Percentiles rank a stretch among this genome's conserved stretches.
phyloP scores from a whole-genome alignment of 495 filamentous ascomycete genomes.

The Pseudomonodictys pantanalensis region DNA sequence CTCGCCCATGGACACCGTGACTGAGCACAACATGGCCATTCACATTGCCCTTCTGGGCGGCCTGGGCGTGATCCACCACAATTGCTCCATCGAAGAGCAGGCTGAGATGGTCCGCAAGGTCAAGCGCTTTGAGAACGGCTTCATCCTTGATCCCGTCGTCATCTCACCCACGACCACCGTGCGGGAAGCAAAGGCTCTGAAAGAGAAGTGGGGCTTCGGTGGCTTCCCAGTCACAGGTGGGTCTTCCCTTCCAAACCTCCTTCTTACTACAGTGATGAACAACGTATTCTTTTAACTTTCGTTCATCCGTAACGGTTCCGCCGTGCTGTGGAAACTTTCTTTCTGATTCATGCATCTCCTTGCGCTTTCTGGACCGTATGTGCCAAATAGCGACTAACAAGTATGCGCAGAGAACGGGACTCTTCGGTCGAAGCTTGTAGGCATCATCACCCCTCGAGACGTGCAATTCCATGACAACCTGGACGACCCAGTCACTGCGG shows the following conservation, averaged over 20 bases:
- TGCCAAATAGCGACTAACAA: slow-evolving; percentile 29
- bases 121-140: slow-evolving; percentile 98
- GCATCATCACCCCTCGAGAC: slow-evolving; percentile 96
- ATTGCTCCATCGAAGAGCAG: slow-evolving; percentile 91
- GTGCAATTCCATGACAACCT: slow-evolving; percentile 84
- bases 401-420: slow-evolving; percentile 72
- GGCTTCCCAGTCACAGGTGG: slow-evolving; percentile 98
- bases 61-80: slow-evolving; percentile 97
- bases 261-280: slow-evolving; percentile 58
- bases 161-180: slow-evolving; percentile 84
- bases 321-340: slow-evolving; percentile 70
- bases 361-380: slow-evolving; percentile 37
- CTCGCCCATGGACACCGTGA: slow-evolving; percentile 99
- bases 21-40: slow-evolving; percentile 98
- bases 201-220: slow-evolving; percentile 98
- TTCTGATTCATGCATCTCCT: slow-evolving; percentile 41
- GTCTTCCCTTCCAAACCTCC: slow-evolving; percentile 42
- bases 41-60: slow-evolving; percentile 97
- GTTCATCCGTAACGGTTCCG: slow-evolving; percentile 95
- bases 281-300: slow-evolving; percentile 89
- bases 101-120: slow-evolving; percentile 99
- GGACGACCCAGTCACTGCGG: slow-evolving; percentile 70
- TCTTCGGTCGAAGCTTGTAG: slow-evolving; percentile 89
- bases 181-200: slow-evolving; percentile 84
- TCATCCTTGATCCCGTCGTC: slow-evolving; percentile 95